phyloP scores from a whole-genome alignment of 805 yeast genomes.

The Candida sakaeoensis region DNA sequence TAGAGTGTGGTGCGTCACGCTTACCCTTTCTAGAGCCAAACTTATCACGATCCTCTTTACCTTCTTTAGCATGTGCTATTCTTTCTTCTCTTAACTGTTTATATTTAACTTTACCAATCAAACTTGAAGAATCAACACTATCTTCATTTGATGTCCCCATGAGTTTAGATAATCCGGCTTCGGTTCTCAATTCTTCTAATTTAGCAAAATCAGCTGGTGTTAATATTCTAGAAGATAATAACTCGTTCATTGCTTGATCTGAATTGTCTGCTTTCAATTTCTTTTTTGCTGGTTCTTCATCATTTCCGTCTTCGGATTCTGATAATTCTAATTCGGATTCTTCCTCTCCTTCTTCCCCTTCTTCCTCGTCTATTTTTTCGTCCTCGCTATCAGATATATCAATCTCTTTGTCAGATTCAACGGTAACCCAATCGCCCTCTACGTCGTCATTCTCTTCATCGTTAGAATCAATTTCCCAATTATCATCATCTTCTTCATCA shows the following conservation, averaged over 20 bases:
- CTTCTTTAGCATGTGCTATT: slow-evolving; percentile 81
- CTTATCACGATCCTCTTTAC: slow-evolving; percentile 88
- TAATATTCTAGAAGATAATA: slow-evolving; percentile 72
- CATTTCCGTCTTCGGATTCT: slow-evolving; percentile 28
- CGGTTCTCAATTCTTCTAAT: slow-evolving; percentile 77
- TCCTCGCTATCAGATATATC: slow-evolving; percentile 52
- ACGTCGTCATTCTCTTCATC: slow-evolving; percentile 50
- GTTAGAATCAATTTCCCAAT: slow-evolving; percentile 59
- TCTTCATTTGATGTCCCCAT: slow-evolving; percentile 79
- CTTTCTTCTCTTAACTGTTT: slow-evolving; percentile 90
- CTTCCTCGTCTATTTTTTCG: slow-evolving; percentile 39
- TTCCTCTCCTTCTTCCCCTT: slow-evolving; percentile 25
- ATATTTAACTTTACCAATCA: slow-evolving; percentile 76
- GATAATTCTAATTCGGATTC: slow-evolving; percentile 28
- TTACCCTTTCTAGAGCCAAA: slow-evolving; percentile 87
- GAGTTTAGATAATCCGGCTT: slow-evolving; percentile 81
- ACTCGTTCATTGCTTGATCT: slow-evolving; percentile 39
- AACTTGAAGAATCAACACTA: slow-evolving; percentile 69
- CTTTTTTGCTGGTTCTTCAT: slow-evolving; percentile 28
- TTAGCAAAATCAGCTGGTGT: slow-evolving; percentile 99
- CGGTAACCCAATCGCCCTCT: slow-evolving; percentile 90
- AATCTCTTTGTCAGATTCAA: slow-evolving; percentile 78
- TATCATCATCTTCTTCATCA: slow-evolving; percentile 39
- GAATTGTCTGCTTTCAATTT: slow-evolving; percentile 16
- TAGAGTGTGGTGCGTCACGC: slow-evolving; percentile 71